phyloP scores from a whole-genome alignment of 805 yeast species.

The Dipodascus geniculatus region DNA sequence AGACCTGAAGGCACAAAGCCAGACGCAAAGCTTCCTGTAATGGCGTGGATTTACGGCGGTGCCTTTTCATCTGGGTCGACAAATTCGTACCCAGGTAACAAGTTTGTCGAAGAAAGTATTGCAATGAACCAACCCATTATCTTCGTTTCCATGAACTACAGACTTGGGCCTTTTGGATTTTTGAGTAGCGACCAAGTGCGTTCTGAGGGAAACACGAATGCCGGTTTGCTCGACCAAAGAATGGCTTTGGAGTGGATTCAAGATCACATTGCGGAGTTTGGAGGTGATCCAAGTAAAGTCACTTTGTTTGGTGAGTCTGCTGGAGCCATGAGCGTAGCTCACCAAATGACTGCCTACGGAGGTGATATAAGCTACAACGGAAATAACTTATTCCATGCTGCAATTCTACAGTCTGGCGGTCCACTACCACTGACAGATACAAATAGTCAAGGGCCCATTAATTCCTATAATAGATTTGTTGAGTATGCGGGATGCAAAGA shows the following conservation, averaged over 20 bases:
- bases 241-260: conserved; percentile 28
- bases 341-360: not conserved
- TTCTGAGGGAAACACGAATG: conserved; percentile 20
- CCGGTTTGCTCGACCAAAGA: conserved; percentile 28
- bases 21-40: conserved; percentile 28
- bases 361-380: not conserved
- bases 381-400: conserved; percentile 1
- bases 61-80: conserved; percentile 23
- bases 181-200: conserved; percentile 13
- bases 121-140: conserved; percentile 13
- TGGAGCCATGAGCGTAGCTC: conserved; percentile 19
- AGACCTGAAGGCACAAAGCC: conserved; percentile 28
- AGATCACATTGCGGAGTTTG: conserved; percentile 26
- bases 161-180: conserved; percentile 29
- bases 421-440: not conserved
- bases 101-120: conserved; percentile 9
- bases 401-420: conserved; percentile 7
- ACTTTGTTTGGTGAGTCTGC: conserved; percentile 31
- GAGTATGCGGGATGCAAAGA: not conserved
- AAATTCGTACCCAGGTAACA: conserved; percentile 16
- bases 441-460: not conserved
- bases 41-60: conserved; percentile 29
- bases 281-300: conserved; percentile 27
- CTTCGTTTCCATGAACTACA: conserved; percentile 25
- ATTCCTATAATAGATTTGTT: not conserved